phyloP scores from a whole-genome alignment of 139 green algal species.

The Parachlorella kessleri region DNA sequence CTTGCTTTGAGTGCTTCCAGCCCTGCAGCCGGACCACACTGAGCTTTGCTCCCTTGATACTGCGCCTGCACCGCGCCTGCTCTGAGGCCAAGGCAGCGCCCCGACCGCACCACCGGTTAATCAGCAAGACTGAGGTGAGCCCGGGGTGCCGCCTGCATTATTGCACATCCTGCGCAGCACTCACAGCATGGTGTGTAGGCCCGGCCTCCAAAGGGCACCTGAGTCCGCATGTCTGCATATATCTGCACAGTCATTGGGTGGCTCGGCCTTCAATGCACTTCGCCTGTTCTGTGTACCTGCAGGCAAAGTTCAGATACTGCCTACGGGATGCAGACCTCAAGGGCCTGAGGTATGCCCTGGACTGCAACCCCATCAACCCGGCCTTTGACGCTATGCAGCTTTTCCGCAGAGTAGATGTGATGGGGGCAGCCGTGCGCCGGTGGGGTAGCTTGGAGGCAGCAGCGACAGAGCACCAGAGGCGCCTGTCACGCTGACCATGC shows the following conservation, averaged over 20 bases:
- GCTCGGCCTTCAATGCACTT: too few relatives aligned
- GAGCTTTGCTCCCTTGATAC: not conserved
- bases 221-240: too few relatives aligned
- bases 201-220: too few relatives aligned
- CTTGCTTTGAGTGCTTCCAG: slow-evolving; percentile 29
- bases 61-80: slow-evolving; percentile 24
- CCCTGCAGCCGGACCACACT: slow-evolving; percentile 4
- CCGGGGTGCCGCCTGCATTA: too few relatives aligned
- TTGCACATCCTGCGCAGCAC: too few relatives aligned
- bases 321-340: slow-evolving; percentile 20
- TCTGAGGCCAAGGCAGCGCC: not conserved
- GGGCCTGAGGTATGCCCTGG: slow-evolving; percentile 12
- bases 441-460: slow-evolving; percentile 25
- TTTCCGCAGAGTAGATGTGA: slow-evolving; percentile 18
- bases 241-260: too few relatives aligned
- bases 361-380: slow-evolving; percentile 22
- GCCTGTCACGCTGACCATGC: not conserved
- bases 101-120: slow-evolving; percentile 9
- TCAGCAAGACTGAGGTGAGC: not conserved
- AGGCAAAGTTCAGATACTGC: slow-evolving; percentile 13
- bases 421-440: not conserved
- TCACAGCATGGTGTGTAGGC: too few relatives aligned
- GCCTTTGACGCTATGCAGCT: slow-evolving; percentile 21
- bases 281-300: too few relatives aligned
- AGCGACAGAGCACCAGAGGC: slow-evolving; percentile 1